phyloP scores from a whole-genome alignment of 345 rosid species.

The Viola odorata region DNA sequence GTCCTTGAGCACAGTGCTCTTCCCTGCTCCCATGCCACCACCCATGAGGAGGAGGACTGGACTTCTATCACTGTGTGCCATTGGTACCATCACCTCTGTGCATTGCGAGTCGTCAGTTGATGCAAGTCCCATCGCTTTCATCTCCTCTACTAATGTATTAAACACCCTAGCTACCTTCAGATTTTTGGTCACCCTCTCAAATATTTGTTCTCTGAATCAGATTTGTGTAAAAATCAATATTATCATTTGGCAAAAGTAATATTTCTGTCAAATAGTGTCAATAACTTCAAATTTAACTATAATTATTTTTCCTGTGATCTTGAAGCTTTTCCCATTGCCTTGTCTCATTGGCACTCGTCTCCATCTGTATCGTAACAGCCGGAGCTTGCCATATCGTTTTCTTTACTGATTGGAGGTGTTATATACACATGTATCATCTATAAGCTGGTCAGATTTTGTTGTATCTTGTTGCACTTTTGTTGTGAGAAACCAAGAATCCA shows the following conservation, averaged over 20 bases:
- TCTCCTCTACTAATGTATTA: constrained; percentile 72
- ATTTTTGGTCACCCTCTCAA: constrained; percentile 62
- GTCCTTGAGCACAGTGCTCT: constrained; percentile 88
- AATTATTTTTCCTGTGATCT: too few relatives aligned
- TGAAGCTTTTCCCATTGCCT: too few relatives aligned
- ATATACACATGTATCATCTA: too few relatives aligned
- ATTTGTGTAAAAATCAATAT: neutral
- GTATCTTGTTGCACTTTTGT: too few relatives aligned
- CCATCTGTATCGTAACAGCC: neutral
- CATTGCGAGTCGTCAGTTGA: constrained; percentile 35
- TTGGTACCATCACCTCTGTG: constrained; percentile 81
- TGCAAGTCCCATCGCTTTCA: constrained; percentile 56
- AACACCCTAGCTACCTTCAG: constrained; percentile 66
- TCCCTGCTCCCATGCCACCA: constrained; percentile 98
- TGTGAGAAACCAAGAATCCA: too few relatives aligned
- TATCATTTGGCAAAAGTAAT: too few relatives aligned
- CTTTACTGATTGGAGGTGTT: too few relatives aligned
- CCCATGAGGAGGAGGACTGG: constrained; percentile 95
- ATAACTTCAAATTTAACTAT: too few relatives aligned
- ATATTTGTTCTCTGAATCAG: constrained; percentile 57
- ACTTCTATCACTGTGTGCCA: constrained; percentile 61
- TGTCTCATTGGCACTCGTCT: neutral
- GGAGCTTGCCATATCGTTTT: too few relatives aligned
- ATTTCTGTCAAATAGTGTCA: too few relatives aligned
- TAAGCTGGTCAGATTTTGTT: too few relatives aligned